Evolutionary conservation across 2,329 filamentous ascomycete species (phyloP).

Genomic region (Niveomyces coronatus): DNA sequence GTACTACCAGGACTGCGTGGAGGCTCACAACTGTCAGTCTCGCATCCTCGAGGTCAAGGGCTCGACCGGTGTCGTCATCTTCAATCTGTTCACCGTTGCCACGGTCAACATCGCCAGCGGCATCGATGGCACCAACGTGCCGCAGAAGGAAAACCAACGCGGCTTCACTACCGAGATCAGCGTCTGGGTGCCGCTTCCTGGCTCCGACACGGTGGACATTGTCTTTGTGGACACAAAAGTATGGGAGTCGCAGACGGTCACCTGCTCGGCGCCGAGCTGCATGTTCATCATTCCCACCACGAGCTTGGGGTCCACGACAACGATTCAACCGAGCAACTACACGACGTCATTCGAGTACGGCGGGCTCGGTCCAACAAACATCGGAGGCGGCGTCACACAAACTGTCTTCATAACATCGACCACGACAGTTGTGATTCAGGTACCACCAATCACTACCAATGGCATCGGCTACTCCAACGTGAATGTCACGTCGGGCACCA

Average conservation of each 20-base stretch:
- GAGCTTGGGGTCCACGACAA: constrained; percentile 8
- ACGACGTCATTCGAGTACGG: constrained; percentile 15
- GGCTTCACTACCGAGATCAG: constrained; percentile 18
- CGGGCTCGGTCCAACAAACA: background rate
- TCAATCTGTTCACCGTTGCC: constrained; percentile 8
- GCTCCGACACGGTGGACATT: constrained; percentile 13
- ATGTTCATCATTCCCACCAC: constrained; percentile 17
- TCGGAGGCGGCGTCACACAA: background rate
- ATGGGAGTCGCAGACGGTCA: constrained; percentile 8
- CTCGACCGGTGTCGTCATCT: constrained; percentile 10
- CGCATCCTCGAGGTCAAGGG: constrained; percentile 13
- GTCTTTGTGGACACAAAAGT: constrained; percentile 15
- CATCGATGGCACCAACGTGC: constrained; percentile 10
- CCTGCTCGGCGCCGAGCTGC: constrained; percentile 12
- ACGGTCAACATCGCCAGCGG: constrained; percentile 9
- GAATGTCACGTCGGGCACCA: constrained; percentile 11
- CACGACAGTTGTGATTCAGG: constrained; percentile 10
- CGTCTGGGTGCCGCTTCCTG: constrained; percentile 17
- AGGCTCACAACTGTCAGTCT: constrained; percentile 36
- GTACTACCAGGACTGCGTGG: constrained; percentile 40
- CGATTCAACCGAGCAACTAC: constrained; percentile 12
- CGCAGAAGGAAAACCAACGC: constrained; percentile 13
- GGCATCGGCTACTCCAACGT: constrained; percentile 14
- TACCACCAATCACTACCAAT: constrained; percentile 10
- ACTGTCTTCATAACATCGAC: constrained; percentile 8